A percentile compares a stretch with the other conserved stretches of the same genome.
Conservation (phyloP, 108 stramenopile species). For the Fragilariopsis cylindrus region DNA sequence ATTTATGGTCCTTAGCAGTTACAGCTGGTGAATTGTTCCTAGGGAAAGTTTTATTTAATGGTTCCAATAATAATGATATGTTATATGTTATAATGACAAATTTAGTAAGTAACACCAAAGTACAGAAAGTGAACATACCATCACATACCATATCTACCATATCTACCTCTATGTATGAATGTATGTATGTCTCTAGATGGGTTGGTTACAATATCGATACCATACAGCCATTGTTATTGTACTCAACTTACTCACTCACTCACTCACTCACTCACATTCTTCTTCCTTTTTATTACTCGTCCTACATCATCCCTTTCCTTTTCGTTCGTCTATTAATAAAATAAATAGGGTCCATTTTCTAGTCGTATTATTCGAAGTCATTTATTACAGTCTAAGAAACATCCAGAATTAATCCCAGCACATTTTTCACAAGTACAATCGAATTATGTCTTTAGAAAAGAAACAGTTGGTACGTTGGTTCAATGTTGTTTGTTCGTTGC, state of each 20-base stretch:
- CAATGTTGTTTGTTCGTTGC: neutral
- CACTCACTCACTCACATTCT: no score
- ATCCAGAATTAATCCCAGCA: slow-evolving; percentile 38
- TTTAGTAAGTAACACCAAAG: slow-evolving; percentile 27
- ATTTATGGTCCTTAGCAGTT: slow-evolving; percentile 92
- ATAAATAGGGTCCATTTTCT: slow-evolving; percentile 76
- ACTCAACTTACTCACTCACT: no score
- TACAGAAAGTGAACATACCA: no score
- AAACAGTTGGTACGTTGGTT: slow-evolving; percentile 35
- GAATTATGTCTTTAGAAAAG: slow-evolving; percentile 60
- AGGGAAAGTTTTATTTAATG: slow-evolving; percentile 90
- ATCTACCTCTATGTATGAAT: no score
- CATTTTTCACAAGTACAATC: slow-evolving; percentile 57
- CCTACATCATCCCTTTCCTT: neutral
- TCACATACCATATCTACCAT: no score
- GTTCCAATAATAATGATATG: slow-evolving; percentile 96
- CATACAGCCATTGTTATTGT: no score
- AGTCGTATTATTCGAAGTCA: slow-evolving; percentile 83
- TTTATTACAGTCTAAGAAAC: slow-evolving; percentile 56
- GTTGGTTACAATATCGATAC: no score
- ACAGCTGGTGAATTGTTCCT: slow-evolving; percentile 95
- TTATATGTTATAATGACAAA: slow-evolving; percentile 89
- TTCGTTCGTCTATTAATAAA: neutral
- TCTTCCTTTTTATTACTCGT: neutral
- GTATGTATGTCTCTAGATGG: no score